phyloP scores from a whole-genome alignment of 805 yeast genomes.

The Nematodospora valgi region DNA sequence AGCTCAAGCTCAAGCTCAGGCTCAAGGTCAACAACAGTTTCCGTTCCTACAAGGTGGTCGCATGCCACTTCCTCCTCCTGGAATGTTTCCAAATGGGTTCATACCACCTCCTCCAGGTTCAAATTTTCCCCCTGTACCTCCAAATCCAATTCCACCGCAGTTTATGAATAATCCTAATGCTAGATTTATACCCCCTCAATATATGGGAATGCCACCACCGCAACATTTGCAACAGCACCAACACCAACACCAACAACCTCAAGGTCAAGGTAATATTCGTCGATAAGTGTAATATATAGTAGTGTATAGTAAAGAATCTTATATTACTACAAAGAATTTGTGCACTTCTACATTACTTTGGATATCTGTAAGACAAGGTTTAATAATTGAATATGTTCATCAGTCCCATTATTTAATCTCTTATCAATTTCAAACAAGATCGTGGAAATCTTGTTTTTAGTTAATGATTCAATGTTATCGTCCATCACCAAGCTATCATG shows the following conservation, averaged over 20 bases:
- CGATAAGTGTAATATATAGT: too few relatives aligned
- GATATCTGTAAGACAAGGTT: constrained; percentile 47
- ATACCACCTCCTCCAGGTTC: constrained; percentile 12
- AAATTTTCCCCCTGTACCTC: constrained; percentile 8
- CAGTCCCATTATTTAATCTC: constrained; percentile 77
- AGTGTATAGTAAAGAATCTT: too few relatives aligned
- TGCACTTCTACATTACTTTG: constrained; percentile 6
- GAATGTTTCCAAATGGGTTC: constrained; percentile 32
- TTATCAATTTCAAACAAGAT: constrained; percentile 73
- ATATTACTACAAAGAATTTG: too few relatives aligned
- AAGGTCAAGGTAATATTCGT: constrained; percentile 1
- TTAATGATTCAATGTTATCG: constrained; percentile 44
- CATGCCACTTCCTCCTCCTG: constrained; percentile 25
- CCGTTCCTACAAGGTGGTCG: constrained; percentile 6
- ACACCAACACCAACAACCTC: constrained; percentile 14
- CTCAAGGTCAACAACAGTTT: constrained; percentile 7
- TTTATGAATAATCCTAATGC: constrained; percentile 7
- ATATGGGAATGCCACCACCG: constrained; percentile 14
- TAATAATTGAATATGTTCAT: constrained; percentile 79
- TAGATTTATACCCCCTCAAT: constrained; percentile 13
- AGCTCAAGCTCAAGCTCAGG: constrained; percentile 7
- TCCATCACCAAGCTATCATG: constrained; percentile 64
- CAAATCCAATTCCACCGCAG: constrained; percentile 12
- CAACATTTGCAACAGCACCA: constrained; percentile 16
- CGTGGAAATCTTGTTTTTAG: constrained; percentile 64